A percentile compares a stretch with the other conserved stretches of the same genome.
Conservation (phyloP, 192 early-diverging fungal genomes). For the Haplosporangium gracile region DNA sequence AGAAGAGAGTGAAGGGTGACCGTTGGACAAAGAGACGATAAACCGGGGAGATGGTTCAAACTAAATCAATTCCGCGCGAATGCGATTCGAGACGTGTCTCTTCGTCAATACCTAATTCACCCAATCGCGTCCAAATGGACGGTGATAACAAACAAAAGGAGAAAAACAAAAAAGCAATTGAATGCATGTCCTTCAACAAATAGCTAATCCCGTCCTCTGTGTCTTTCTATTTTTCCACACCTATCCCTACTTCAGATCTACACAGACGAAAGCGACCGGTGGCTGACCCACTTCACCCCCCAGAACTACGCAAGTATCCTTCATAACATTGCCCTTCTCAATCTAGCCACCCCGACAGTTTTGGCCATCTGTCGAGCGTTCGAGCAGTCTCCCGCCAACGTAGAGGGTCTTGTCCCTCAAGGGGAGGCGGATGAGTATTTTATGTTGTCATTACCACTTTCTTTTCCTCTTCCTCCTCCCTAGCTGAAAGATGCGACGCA, state of each 20-base stretch:
- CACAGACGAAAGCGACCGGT: slow-evolving; percentile 8
- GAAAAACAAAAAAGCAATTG: too few species aligned
- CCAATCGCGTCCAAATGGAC: too few species aligned
- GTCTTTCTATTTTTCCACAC: neutral
- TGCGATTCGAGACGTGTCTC: too few species aligned
- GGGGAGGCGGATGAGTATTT: neutral
- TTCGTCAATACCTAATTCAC: too few species aligned
- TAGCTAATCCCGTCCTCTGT: neutral
- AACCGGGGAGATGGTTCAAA: too few species aligned
- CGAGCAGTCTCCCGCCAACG: neutral
- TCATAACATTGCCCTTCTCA: slow-evolving; percentile 18
- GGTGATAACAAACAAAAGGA: too few species aligned
- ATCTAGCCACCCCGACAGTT: slow-evolving; percentile 1
- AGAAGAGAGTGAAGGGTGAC: too few species aligned
- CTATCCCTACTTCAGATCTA: slow-evolving; percentile 14
- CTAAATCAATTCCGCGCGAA: too few species aligned
- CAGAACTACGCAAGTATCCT: slow-evolving; percentile 17
- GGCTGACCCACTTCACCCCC: slow-evolving; percentile 10
- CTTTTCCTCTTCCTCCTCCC: too few species aligned
- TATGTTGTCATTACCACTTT: neutral
- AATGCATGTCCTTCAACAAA: too few species aligned
- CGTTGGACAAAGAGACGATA: too few species aligned
- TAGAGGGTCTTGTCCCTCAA: neutral
- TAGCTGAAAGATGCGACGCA: neutral
- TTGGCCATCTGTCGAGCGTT: slow-evolving; percentile 18